Evolutionary conservation across 306 rosid species (phyloP).

Genomic region (Dicorynia guianensis): DNA sequence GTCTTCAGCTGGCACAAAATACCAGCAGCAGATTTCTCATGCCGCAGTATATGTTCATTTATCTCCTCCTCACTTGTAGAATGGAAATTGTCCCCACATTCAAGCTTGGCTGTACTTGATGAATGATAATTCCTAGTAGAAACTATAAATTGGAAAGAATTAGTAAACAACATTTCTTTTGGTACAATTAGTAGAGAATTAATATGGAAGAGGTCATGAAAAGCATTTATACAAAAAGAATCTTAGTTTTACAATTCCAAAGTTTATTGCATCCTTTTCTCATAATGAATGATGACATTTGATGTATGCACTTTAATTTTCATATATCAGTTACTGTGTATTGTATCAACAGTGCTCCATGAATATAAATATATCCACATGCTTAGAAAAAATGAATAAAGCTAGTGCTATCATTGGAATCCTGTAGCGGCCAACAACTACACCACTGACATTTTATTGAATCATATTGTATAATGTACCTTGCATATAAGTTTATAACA

Average conservation of each 20-base stretch:
- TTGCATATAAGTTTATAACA: constrained; percentile 3
- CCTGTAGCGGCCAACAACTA: constrained; percentile 17
- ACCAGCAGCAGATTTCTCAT: constrained; percentile 78
- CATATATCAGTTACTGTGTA: not conserved
- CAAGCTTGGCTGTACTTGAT: constrained; percentile 48
- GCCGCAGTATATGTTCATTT: constrained; percentile 59
- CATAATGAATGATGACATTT: not conserved
- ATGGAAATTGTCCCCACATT: constrained; percentile 45
- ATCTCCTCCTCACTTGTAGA: constrained; percentile 62
- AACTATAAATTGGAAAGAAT: constrained; percentile 43
- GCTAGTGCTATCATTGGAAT: constrained; percentile 4
- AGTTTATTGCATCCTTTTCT: constrained; percentile 29
- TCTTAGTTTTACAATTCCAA: constrained; percentile 1
- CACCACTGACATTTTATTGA: constrained; percentile 22
- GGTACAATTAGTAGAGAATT: constrained; percentile 21
- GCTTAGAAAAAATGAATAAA: constrained; percentile 31
- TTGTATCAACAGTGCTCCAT: constrained; percentile 21
- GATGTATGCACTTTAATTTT: constrained; percentile 28
- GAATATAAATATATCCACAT: constrained; percentile 24
- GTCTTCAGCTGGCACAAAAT: constrained; percentile 64
- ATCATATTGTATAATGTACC: not conserved
- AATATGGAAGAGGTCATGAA: constrained; percentile 14
- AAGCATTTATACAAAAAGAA: constrained; percentile 4
- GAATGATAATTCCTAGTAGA: constrained; percentile 58
- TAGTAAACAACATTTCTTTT: too few relatives aligned